Base-by-base conservation (phyloP, 208 protist genomes). In the Lotmaria passim region DNA sequence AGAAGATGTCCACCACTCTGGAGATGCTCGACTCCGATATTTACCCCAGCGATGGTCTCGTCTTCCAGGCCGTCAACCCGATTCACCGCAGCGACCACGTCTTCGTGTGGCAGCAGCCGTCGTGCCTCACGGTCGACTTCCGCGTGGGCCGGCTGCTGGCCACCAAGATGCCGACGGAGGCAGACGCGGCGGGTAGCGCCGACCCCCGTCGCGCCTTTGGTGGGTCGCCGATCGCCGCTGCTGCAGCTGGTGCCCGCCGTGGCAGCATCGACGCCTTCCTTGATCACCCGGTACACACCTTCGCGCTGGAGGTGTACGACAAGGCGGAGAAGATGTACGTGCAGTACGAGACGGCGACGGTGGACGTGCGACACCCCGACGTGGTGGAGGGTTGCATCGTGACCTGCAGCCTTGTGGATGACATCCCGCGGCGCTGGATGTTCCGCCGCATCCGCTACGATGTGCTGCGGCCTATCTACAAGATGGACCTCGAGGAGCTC, bases 271-370 rank as follows among this genome's bases (percentile, higher is more conserved):
- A 63, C 50, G 47, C 36, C 62, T 63, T 52, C 59, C 48, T 68
- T 47, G 77, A 81, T 10, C 26, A 50, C 17, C 80, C 84, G 12
- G 66, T 58, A 6, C 84, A 83, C 58, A 84, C 73, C 31, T 93
- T 81, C 77, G 77, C 75, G 34, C 76, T 95, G 30, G 90, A 95
- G 69, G 87, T 91, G 52, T 95, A 93, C 78, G 85, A 95, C 72
- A 93, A 92, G 62, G 36, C 52, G 14, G 84, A 89, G 75, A 92
- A 92, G 82, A 72, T 82, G 55, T 95, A 93, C 73, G 81, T 80
- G 50, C 85, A 89, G 69, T 93, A 80, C 75, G 82, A 89, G 58
- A 57, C 78, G 38, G 85, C 84, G 31, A 86, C 83, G 17, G 85
- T 93, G 26, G 79, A 82, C n/a, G 78, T 95, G 46, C 76, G 73